These are phyloP conservation scores for Penicillium sp. DNA, from an alignment of 2,329 filamentous ascomycete genomes.

Conservation along the genomic window DNA sequence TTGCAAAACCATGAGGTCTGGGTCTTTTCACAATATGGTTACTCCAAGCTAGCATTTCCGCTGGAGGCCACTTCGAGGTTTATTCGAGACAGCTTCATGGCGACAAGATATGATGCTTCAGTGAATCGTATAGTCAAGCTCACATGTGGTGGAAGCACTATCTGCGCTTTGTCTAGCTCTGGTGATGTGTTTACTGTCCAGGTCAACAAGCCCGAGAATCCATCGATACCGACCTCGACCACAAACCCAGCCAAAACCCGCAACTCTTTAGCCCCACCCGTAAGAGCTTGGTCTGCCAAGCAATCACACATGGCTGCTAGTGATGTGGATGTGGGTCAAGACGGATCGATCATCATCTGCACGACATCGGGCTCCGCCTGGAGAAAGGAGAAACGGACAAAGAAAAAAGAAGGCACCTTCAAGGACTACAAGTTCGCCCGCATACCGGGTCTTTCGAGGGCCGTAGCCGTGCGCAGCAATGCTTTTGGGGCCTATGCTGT, in stretches of 20 bases:
- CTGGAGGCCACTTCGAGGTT: slow-evolving; percentile 70
- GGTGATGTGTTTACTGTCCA: slow-evolving; percentile 88
- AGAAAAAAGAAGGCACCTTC: slow-evolving; percentile 71
- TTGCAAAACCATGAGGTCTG: slow-evolving; percentile 86
- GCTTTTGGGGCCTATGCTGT: slow-evolving; percentile 87
- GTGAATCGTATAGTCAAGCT: slow-evolving; percentile 73
- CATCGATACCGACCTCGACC: slow-evolving; percentile 67
- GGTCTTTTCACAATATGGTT: slow-evolving; percentile 94
- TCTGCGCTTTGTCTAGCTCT: slow-evolving; percentile 79
- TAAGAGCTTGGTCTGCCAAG: slow-evolving; percentile 83
- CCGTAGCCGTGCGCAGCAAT: slow-evolving; percentile 81
- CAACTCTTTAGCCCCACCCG: slow-evolving; percentile 73
- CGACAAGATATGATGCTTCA: slow-evolving; percentile 63
- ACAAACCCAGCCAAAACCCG: slow-evolving; percentile 91
- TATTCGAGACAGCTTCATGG: slow-evolving; percentile 64
- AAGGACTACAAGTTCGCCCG: slow-evolving; percentile 97
- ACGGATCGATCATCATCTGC: slow-evolving; percentile 91
- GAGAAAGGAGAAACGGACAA: slow-evolving; percentile 79
- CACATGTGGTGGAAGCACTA: slow-evolving; percentile 83
- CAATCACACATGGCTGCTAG: slow-evolving; percentile 81
- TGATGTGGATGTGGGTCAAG: slow-evolving; percentile 85
- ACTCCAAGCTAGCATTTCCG: slow-evolving; percentile 85
- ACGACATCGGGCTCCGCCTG: slow-evolving; percentile 92
- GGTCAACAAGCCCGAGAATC: slow-evolving; percentile 67
- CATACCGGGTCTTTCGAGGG: slow-evolving; percentile 82